These are phyloP conservation scores for Flaveria floridana DNA, from an alignment of 140 eudicot genomes.

Conservation along the genomic window DNA sequence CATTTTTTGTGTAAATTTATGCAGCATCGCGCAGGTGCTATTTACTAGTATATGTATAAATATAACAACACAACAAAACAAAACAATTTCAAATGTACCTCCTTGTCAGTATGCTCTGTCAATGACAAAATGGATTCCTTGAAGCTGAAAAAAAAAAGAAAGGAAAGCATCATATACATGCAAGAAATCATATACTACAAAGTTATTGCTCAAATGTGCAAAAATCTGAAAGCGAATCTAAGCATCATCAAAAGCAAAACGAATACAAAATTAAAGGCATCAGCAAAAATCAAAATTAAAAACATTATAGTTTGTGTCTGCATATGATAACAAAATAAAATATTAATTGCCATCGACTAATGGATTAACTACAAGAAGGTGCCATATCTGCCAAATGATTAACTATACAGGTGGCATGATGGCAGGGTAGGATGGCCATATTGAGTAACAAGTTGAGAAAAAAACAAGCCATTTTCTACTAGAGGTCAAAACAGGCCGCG, in stretches of 20 bases:
- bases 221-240: not conserved
- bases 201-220: slow-evolving; percentile 17
- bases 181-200: not conserved
- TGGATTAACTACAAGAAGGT: slow-evolving; percentile 8
- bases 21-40: no score
- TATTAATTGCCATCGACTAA: not conserved
- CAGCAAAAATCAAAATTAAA: not conserved
- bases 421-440: not conserved
- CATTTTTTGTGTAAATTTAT: no score
- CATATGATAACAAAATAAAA: not conserved
- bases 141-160: slow-evolving; percentile 49
- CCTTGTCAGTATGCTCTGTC: slow-evolving; percentile 80
- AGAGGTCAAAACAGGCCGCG: not conserved
- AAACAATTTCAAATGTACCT: slow-evolving; percentile 47
- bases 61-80: not conserved
- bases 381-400: not conserved
- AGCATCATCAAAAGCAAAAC: not conserved
- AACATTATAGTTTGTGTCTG: not conserved
- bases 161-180: slow-evolving; percentile 5
- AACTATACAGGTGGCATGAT: slow-evolving; percentile 6
- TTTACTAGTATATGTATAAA: no score
- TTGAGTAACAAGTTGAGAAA: not conserved
- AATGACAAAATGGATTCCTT: slow-evolving; percentile 73
- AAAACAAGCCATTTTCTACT: not conserved
- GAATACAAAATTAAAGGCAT: slow-evolving; percentile 3